These are phyloP conservation scores for Oropetium thomaeum DNA, from an alignment of 176 grass and related monocot species.

Conservation along the genomic window DNA sequence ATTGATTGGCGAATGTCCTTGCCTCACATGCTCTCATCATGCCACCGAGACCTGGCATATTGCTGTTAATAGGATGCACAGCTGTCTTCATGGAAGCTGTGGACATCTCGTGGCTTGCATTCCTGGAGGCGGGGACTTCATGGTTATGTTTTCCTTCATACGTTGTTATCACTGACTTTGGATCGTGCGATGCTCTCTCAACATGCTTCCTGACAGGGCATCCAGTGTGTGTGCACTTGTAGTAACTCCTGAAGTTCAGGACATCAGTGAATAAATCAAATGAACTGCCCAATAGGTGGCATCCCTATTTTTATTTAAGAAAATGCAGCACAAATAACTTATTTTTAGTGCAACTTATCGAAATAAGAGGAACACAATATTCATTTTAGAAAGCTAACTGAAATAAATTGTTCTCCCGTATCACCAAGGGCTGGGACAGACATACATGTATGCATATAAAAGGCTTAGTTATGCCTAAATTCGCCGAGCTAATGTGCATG, in stretches of 20 bases:
- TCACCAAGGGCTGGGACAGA: background rate
- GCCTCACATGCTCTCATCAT: slow-evolving; percentile 68
- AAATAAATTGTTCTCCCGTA: background rate
- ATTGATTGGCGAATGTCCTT: slow-evolving; percentile 49
- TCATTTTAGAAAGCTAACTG: background rate
- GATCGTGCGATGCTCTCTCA: slow-evolving; percentile 98
- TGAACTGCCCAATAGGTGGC: background rate
- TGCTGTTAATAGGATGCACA: slow-evolving; percentile 42
- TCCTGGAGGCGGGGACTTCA: slow-evolving; percentile 89
- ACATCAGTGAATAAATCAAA: slow-evolving; percentile 1
- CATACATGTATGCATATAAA: background rate
- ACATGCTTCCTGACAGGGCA: slow-evolving; percentile 98
- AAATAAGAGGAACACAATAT: background rate
- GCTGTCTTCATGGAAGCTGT: slow-evolving; percentile 32
- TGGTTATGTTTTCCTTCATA: slow-evolving; percentile 99
- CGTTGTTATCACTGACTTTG: slow-evolving; percentile 97
- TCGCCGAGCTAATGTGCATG: background rate
- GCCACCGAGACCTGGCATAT: slow-evolving; percentile 40
- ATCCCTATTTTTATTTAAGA: background rate
- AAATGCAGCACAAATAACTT: background rate
- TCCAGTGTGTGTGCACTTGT: slow-evolving; percentile 91
- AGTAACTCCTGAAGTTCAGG: slow-evolving; percentile 81
- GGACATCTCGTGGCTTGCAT: slow-evolving; percentile 55
- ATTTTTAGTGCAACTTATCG: background rate
- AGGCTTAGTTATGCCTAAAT: background rate